Evolutionary conservation across 257 asterid species (phyloP).

Genomic region (Solanum sitiens): DNA sequence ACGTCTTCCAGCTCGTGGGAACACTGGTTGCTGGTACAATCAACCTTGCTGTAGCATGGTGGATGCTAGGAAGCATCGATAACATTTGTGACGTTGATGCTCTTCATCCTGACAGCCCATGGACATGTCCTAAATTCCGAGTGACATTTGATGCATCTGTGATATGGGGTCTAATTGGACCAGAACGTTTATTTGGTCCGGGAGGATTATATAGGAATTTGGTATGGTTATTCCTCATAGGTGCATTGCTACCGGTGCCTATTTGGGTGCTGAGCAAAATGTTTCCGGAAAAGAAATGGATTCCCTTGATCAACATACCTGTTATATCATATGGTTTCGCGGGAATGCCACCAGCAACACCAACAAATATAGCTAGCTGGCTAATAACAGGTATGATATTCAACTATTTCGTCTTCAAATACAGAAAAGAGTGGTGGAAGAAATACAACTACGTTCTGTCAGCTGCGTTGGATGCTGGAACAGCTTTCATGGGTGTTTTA

Average conservation of each 20-base stretch:
- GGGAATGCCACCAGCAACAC: slow-evolving; percentile 98
- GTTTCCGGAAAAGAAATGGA: slow-evolving; percentile 84
- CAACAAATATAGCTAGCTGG: slow-evolving; percentile 94
- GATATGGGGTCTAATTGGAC: slow-evolving; percentile 87
- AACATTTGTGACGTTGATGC: slow-evolving; percentile 74
- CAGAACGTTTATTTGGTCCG: slow-evolving; percentile 59
- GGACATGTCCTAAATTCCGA: slow-evolving; percentile 89
- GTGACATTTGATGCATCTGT: slow-evolving; percentile 81
- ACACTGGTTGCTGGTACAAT: slow-evolving; percentile 66
- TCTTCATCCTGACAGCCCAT: slow-evolving; percentile 75
- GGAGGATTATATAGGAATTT: slow-evolving; percentile 75
- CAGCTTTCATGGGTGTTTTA: slow-evolving; percentile 90
- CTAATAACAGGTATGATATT: slow-evolving; percentile 60
- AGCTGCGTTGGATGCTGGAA: slow-evolving; percentile 91
- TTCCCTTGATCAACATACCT: slow-evolving; percentile 71
- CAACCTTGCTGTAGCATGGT: slow-evolving; percentile 81
- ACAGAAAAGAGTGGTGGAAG: slow-evolving; percentile 78
- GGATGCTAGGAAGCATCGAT: slow-evolving; percentile 79
- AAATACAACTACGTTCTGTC: slow-evolving; percentile 80
- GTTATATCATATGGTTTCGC: slow-evolving; percentile 85
- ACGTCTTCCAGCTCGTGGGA: slow-evolving; percentile 42
- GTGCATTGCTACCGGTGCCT: slow-evolving; percentile 81
- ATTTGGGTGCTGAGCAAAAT: slow-evolving; percentile 74
- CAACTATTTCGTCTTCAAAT: slow-evolving; percentile 79
- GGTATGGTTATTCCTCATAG: slow-evolving; percentile 79